Percentiles rank a stretch among this genome's conserved stretches.
phyloP scores from a whole-genome alignment of 2,329 filamentous ascomycete species.

The Lecanicillium sp. region DNA sequence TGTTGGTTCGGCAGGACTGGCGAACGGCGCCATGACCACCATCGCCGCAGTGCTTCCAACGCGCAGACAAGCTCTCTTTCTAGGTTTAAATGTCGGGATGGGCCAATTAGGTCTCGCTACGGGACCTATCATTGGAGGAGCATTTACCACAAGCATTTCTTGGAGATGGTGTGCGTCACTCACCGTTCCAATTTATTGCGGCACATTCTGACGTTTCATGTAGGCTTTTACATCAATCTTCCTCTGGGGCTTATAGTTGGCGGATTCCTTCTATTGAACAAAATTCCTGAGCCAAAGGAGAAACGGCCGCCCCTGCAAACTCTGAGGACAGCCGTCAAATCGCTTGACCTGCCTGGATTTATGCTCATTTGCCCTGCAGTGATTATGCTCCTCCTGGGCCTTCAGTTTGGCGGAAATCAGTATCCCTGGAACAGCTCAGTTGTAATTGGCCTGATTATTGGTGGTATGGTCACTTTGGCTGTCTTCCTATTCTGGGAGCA shows the following conservation, averaged over 20 bases:
- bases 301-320: slow-evolving; percentile 5
- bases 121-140: slow-evolving; percentile 23
- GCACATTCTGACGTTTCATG: neutral
- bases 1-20: slow-evolving; percentile 40
- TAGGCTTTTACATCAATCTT: slow-evolving; percentile 28
- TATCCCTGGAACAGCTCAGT: slow-evolving; percentile 18
- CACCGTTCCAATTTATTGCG: neutral
- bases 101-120: slow-evolving; percentile 12
- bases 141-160: neutral
- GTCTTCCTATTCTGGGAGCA: slow-evolving; percentile 17
- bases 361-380: slow-evolving; percentile 20
- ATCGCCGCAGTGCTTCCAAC: slow-evolving; percentile 31
- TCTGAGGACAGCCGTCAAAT: slow-evolving; percentile 6
- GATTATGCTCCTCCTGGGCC: slow-evolving; percentile 24
- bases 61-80: slow-evolving; percentile 27
- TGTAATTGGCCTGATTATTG: slow-evolving; percentile 17
- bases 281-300: slow-evolving; percentile 15
- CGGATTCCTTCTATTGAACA: slow-evolving; percentile 24
- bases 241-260: slow-evolving; percentile 26
- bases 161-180: neutral
- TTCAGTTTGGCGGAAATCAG: slow-evolving; percentile 22
- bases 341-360: slow-evolving; percentile 14
- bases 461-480: slow-evolving; percentile 11
- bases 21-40: slow-evolving; percentile 45
- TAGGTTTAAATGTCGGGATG: slow-evolving; percentile 15